phyloP scores from a whole-genome alignment of 495 filamentous ascomycete genomes.

The Rhypophila decipiens region DNA sequence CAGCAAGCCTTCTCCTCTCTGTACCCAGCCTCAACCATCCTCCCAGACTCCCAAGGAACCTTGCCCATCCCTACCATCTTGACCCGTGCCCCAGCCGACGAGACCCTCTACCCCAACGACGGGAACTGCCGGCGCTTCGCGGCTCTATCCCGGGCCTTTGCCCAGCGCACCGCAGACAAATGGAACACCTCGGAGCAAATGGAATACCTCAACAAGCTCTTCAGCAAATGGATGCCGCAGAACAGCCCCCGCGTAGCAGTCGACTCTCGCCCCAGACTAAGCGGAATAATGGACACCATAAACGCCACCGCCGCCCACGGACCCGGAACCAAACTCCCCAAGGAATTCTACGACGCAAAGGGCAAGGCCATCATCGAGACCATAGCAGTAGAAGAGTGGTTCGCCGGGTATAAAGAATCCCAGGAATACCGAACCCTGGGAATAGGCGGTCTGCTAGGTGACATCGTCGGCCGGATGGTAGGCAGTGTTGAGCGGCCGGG shows the following conservation, averaged over 20 bases:
- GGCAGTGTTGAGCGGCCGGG: too few species aligned
- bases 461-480: constrained; percentile 80
- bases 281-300: constrained; percentile 89
- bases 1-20: constrained; percentile 87
- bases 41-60: constrained; percentile 28
- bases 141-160: constrained; percentile 74
- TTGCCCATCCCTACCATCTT: constrained; percentile 72
- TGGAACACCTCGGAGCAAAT: constrained; percentile 84
- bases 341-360: constrained; percentile 81
- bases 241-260: constrained; percentile 62
- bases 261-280: constrained; percentile 75
- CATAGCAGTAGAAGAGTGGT: constrained; percentile 91
- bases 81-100: constrained; percentile 64
- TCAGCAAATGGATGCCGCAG: constrained; percentile 81
- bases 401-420: constrained; percentile 74
- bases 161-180: constrained; percentile 67
- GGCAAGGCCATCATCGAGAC: constrained; percentile 63
- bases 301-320: constrained; percentile 87
- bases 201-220: constrained; percentile 68
- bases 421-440: constrained; percentile 80
- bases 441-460: constrained; percentile 76
- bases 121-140: constrained; percentile 75
- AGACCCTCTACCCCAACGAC: constrained; percentile 92
- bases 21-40: constrained; percentile 67
- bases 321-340: constrained; percentile 65